phyloP scores from a whole-genome alignment of 192 early-diverging fungal genomes.

The Pilobolus umbonatus region DNA sequence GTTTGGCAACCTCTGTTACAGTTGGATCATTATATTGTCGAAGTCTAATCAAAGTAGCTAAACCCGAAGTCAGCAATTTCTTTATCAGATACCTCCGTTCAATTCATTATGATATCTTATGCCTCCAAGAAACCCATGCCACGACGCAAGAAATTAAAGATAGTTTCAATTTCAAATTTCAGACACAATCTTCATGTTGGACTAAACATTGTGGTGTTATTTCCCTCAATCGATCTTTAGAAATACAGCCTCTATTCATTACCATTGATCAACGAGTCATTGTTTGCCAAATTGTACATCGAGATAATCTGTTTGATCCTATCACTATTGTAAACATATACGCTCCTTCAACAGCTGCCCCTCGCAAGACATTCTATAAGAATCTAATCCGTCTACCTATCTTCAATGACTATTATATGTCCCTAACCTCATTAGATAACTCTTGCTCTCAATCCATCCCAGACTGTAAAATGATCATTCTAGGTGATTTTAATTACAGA shows the following conservation, averaged over 20 bases:
- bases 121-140: constrained; percentile 2
- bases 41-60: neutral
- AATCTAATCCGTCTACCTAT: too few relatives aligned
- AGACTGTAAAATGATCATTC: too few relatives aligned
- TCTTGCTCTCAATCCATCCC: too few relatives aligned
- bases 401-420: too few relatives aligned
- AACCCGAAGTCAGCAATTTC: neutral
- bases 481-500: too few relatives aligned
- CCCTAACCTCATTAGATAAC: too few relatives aligned
- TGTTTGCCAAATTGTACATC: neutral
- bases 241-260: neutral
- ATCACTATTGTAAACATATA: too few relatives aligned
- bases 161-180: neutral
- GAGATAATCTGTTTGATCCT: neutral
- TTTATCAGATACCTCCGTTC: neutral
- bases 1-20: too few relatives aligned
- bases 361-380: too few relatives aligned
- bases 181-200: neutral
- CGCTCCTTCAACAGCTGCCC: neutral
- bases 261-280: neutral
- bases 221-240: neutral
- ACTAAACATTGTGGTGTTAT: neutral
- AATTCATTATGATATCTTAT: neutral
- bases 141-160: neutral
- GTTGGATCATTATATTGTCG: neutral